These are phyloP conservation scores for Lipomyces sp. DNA, from an alignment of 805 yeast species.

Conservation along the genomic window DNA sequence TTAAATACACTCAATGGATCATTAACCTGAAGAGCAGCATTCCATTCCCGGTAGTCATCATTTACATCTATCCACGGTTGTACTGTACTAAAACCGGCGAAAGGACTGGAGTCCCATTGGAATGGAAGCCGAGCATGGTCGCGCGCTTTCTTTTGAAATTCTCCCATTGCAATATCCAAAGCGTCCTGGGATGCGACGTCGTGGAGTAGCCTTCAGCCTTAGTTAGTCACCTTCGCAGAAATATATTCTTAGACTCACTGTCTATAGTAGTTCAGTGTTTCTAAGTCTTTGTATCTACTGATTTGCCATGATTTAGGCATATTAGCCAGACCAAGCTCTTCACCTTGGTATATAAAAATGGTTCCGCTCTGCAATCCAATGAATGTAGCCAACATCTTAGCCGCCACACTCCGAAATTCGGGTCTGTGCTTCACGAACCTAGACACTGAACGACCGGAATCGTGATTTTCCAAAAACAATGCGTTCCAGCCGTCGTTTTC, in stretches of 20 bases:
- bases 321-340: constrained; percentile 50
- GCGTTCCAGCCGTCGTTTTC: constrained; percentile 64
- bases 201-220: background rate
- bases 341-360: constrained; percentile 63
- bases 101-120: constrained; percentile 53
- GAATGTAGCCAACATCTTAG: constrained; percentile 56
- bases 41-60: constrained; percentile 55
- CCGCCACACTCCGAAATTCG: constrained; percentile 48
- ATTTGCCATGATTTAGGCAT: constrained; percentile 50
- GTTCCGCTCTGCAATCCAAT: constrained; percentile 59
- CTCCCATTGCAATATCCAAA: constrained; percentile 3
- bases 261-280: constrained; percentile 51
- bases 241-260: background rate
- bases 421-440: constrained; percentile 56
- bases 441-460: constrained; percentile 59
- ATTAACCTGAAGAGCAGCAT: constrained; percentile 52
- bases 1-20: constrained; percentile 54
- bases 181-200: constrained; percentile 7
- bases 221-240: background rate
- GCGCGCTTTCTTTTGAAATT: constrained; percentile 51
- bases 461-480: constrained; percentile 63
- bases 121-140: constrained; percentile 61
- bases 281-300: constrained; percentile 57
- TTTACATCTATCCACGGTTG: constrained; percentile 58
- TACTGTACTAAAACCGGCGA: constrained; percentile 41